Evolutionary conservation across 129 eudicot species (phyloP), one percentile per base, ranked within the genome.

Genomic region (Flaveria bidentis): DNA sequence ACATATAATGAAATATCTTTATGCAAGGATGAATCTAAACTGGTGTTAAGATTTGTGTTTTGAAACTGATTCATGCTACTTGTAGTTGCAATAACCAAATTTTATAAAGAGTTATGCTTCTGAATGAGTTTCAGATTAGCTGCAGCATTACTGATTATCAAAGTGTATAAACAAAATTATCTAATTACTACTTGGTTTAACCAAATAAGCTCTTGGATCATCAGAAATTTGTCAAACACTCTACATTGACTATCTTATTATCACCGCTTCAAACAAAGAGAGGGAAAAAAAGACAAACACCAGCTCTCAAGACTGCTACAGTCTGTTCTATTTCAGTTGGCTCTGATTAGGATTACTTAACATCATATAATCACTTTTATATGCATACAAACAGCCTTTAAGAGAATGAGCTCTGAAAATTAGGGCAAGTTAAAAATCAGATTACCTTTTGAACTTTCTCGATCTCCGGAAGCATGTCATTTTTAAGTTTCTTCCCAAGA

Each of bases 361-460:
- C 0, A 57, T 22, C 58, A 57, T 12, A 18, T 30, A 30, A 30
- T 30, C 5, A 30, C 36, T 57, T 12, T 17, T 4, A 25, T 13
- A 28, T 25, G 18, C 20, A 63, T 60, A n/a, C 41, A 60, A 25
- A 60, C 15, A 60, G 39, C 2, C 39, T 16, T 20, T n/a, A 57
- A 57, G 33, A 20, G 15, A 22, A 57, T 57, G 64, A 57, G 64
- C 66, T 17, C 13, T 13, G 11, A 50, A 28, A 20, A 77, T 50
- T 15, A 45, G 3, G 49, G 30, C 11, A 78, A 61, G 72, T 47
- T 78, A 69, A 26, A 41, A 61, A 41, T 18, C 16, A 10, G 36
- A 76, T 44, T 85, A 92, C 98, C 98, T 90, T 92, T 70, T 89
- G 96, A 74, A 90, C 96, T 80, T 87, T 95, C 86, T 95, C 99